Percentiles rank a stretch among this genome's conserved stretches.
Conservation (phyloP, 73 alveolate species). For the Paramecium sexaurelia region DNA sequence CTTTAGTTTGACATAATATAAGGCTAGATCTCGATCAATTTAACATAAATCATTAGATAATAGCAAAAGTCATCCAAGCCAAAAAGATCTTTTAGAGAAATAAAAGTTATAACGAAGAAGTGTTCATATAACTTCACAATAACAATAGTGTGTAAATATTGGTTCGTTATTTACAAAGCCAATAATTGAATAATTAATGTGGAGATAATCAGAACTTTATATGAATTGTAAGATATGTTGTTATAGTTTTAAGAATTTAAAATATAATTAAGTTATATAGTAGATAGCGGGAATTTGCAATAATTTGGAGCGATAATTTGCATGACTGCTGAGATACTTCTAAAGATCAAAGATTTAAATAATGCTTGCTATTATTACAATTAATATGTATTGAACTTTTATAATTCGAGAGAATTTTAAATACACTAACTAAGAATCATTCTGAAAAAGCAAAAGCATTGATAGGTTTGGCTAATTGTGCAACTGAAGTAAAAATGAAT, state of each 20-base stretch:
- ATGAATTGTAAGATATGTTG: neutral
- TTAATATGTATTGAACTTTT: neutral
- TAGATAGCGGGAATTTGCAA: neutral
- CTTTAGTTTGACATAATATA: neutral
- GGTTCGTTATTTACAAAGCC: neutral
- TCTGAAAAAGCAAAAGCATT: conserved; percentile 25
- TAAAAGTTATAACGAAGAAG: neutral
- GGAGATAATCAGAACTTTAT: conserved; percentile 20
- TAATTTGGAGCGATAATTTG: conserved; percentile 16
- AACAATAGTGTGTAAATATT: neutral
- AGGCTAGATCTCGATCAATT: neutral
- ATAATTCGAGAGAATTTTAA: conserved; percentile 48
- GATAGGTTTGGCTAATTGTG: conserved; percentile 9
- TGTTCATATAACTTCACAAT: neutral
- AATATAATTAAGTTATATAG: neutral
- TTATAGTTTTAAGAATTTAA: neutral
- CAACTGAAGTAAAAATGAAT: conserved; percentile 14
- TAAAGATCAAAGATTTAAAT: neutral
- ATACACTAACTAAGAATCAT: conserved; percentile 1
- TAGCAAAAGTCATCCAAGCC: neutral
- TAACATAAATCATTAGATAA: neutral
- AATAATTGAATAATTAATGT: neutral
- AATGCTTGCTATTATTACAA: conserved; percentile 11
- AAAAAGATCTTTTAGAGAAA: neutral
- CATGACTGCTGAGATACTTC: conserved; percentile 23